Evolutionary conservation across 2,329 filamentous ascomycete species (phyloP), one percentile per base, ranked within the genome.

Genomic region (Penicillium oxalicum): DNA sequence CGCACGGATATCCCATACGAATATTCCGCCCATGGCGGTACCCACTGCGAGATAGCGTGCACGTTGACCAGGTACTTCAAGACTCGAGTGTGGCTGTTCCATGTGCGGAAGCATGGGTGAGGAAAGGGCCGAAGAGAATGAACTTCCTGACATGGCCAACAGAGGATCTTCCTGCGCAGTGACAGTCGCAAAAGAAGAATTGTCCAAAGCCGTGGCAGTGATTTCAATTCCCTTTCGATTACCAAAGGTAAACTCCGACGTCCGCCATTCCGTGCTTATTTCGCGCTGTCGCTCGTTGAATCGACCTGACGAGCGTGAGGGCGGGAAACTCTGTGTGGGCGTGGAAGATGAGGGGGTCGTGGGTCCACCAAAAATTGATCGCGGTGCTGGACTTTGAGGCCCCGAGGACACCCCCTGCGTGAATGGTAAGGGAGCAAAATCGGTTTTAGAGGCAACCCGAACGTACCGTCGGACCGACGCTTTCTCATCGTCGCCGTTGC

Each of bases 1-100:
- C 27, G 86, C 83, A 46, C 93, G 85, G 59, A 88, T 79, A 62
- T 98, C 87, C 90, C 91, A 98, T 1, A 95, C 69, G 6, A 93
- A 69, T 5, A 97, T 75, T n/a, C 76, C 76, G 0, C 93, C 93
- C 8, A 76, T 80, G 46, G 82, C 83, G 0, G 91, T 97, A 13
- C 93, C 93, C 40, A 90, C 72, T 13, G 87, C 88, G 34, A 97
- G 65, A 38, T 95, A 80, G 9, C 91, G 85, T 50, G 87, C 86
- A 53, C 91, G 81, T 50, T 90, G 86, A 5, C 93, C 93, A 3
- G 91, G 91, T 28, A 96, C 81, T 54, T 94, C 87, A 4, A 71
- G 62, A 24, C 70, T 57, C 5, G 65, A 63, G 13, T 57, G 57
- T 45, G 65, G 70, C 54, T 66, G 72, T 59, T 61, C 75, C 62